phyloP scores from a whole-genome alignment of 2,329 filamentous ascomycete species.

The Trichoderma sp. region DNA sequence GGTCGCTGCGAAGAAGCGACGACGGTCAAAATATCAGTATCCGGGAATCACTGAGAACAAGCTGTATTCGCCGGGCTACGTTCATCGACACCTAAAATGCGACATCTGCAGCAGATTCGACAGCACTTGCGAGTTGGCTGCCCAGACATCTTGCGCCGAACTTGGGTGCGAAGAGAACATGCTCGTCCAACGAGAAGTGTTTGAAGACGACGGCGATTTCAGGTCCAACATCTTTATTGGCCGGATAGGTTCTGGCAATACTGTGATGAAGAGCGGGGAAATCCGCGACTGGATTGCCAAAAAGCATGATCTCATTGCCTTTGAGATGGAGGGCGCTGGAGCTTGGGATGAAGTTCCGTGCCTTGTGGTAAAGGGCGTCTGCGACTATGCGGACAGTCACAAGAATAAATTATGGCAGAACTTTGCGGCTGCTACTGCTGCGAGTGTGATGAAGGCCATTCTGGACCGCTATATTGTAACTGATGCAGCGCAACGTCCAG shows the following conservation, averaged over 20 bases:
- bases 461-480: slow-evolving; percentile 25
- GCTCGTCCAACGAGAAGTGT: slow-evolving; percentile 25
- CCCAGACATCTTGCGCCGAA: slow-evolving; percentile 34
- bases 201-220: slow-evolving; percentile 25
- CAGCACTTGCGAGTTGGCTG: slow-evolving; percentile 34
- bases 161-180: slow-evolving; percentile 36
- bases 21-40: slow-evolving; percentile 32
- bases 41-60: slow-evolving; percentile 37
- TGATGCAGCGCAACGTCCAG: neutral
- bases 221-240: slow-evolving; percentile 45
- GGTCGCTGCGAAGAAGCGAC: slow-evolving; percentile 21
- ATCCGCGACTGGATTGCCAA: slow-evolving; percentile 42
- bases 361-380: slow-evolving; percentile 43
- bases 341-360: slow-evolving; percentile 40
- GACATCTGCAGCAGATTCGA: slow-evolving; percentile 19
- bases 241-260: slow-evolving; percentile 44
- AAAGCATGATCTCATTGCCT: slow-evolving; percentile 35
- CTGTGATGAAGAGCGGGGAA: slow-evolving; percentile 45
- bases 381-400: slow-evolving; percentile 47
- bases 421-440: slow-evolving; percentile 44
- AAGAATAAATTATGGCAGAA: slow-evolving; percentile 44
- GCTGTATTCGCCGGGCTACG: slow-evolving; percentile 37
- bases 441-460: slow-evolving; percentile 39
- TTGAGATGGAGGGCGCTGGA: slow-evolving; percentile 43
- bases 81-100: slow-evolving; percentile 37